Conservation (phyloP, 176 grass and related monocot species). For the Ampelocalamus luodianensis region DNA sequence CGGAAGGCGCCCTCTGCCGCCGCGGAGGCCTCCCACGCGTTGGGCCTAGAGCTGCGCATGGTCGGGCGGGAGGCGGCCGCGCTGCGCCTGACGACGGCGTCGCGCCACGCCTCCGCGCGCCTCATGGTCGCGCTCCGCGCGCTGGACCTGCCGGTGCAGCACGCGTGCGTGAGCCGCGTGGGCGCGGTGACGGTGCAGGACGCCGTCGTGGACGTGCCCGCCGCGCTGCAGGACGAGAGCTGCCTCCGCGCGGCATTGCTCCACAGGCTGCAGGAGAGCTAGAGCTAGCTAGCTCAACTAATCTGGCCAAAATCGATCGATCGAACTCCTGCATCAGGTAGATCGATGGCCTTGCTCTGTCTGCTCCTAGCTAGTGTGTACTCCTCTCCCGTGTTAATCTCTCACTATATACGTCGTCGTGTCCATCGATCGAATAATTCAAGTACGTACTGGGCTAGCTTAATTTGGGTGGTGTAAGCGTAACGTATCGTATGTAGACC, state of each 20-base stretch:
- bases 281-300: neutral
- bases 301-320: neutral
- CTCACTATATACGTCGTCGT: too few relatives aligned
- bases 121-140: conserved; percentile 51
- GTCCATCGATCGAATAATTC: too few relatives aligned
- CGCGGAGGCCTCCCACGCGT: neutral
- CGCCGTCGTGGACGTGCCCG: conserved; percentile 52
- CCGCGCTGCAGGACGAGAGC: conserved; percentile 30
- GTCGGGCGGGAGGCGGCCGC: conserved; percentile 19
- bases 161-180: conserved; percentile 51
- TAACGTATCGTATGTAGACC: too few relatives aligned
- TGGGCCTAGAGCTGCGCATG: conserved; percentile 23
- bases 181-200: conserved; percentile 57
- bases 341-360: neutral
- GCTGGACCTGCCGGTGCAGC: conserved; percentile 51
- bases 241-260: conserved; percentile 45
- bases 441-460: too few relatives aligned
- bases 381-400: neutral
- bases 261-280: neutral
- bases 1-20: neutral
- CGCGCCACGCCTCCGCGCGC: conserved; percentile 40
- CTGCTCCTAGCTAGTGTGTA: neutral
- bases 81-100: conserved; percentile 28
- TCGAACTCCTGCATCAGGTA: neutral
- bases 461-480: too few relatives aligned